A percentile compares a stretch with the other conserved stretches of the same genome.
Conservation (phyloP, 768 basidiomycete species). For the Tulasnella calospora region DNA sequence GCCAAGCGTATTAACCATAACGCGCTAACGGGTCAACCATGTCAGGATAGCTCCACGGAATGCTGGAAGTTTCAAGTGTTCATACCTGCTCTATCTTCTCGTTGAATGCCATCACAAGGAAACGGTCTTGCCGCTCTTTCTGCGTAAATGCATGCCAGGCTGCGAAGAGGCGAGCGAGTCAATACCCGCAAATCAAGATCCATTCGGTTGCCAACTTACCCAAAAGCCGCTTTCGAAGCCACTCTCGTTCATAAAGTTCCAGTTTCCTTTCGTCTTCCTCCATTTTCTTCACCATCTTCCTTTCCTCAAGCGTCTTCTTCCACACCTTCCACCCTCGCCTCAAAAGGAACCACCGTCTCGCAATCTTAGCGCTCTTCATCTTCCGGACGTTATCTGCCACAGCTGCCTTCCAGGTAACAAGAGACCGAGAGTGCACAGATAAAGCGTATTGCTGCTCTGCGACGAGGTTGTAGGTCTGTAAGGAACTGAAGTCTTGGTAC, state of each 20-base stretch:
- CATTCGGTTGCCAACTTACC: conserved; percentile 22
- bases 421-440: conserved; percentile 41
- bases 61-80: not conserved
- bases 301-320: conserved; percentile 46
- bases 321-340: conserved; percentile 43
- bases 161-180: conserved; percentile 31
- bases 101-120: conserved; percentile 27
- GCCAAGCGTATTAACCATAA: conserved; percentile 44
- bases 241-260: conserved; percentile 36
- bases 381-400: conserved; percentile 49
- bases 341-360: conserved; percentile 49
- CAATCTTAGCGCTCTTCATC: conserved; percentile 52
- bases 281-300: conserved; percentile 44
- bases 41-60: conserved; percentile 33
- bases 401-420: conserved; percentile 54
- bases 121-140: not conserved
- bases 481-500: conserved; percentile 33
- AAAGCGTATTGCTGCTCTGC: conserved; percentile 49
- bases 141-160: conserved; percentile 42
- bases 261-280: conserved; percentile 40
- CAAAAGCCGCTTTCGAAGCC: conserved; percentile 35
- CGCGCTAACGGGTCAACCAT: conserved; percentile 31
- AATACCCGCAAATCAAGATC: not conserved
- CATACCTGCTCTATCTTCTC: conserved; percentile 23
- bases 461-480: conserved; percentile 46